These are phyloP conservation scores for Rhododendron simsii DNA, from an alignment of 148 eudicot genomes.

Conservation along the genomic window DNA sequence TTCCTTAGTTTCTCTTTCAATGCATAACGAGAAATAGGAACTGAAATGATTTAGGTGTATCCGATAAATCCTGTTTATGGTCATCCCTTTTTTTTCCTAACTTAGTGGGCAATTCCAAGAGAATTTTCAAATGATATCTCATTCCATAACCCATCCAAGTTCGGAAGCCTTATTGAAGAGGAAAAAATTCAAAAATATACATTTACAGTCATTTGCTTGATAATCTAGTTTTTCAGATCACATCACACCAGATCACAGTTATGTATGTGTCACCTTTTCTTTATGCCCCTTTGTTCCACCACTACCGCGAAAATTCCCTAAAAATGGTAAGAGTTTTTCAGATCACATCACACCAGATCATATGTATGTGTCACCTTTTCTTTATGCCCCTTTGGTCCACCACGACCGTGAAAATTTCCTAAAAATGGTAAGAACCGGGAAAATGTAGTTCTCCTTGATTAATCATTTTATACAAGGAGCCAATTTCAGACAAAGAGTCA, in stretches of 20 bases:
- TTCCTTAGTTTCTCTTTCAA: neutral
- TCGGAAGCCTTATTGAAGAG: neutral
- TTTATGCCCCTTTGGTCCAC: neutral
- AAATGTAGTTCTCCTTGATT: neutral
- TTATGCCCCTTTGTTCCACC: neutral
- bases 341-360: neutral
- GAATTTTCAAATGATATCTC: neutral
- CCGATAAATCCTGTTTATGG: neutral
- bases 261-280: neutral
- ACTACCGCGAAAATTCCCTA: neutral
- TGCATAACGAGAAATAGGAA: neutral
- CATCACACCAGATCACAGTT: neutral
- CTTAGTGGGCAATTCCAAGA: neutral
- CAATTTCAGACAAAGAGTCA: neutral
- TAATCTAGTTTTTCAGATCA: neutral
- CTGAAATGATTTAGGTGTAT: neutral
- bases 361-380: neutral
- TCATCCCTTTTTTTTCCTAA: neutral
- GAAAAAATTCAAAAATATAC: neutral
- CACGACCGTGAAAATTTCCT: neutral
- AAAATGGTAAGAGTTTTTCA: too few species aligned
- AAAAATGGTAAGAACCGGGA: too few species aligned
- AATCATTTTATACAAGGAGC: neutral
- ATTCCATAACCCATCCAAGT: neutral
- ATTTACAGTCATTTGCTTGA: neutral